phyloP scores from a whole-genome alignment of 179 eudicot species.

The Patellifolia procumbens region DNA sequence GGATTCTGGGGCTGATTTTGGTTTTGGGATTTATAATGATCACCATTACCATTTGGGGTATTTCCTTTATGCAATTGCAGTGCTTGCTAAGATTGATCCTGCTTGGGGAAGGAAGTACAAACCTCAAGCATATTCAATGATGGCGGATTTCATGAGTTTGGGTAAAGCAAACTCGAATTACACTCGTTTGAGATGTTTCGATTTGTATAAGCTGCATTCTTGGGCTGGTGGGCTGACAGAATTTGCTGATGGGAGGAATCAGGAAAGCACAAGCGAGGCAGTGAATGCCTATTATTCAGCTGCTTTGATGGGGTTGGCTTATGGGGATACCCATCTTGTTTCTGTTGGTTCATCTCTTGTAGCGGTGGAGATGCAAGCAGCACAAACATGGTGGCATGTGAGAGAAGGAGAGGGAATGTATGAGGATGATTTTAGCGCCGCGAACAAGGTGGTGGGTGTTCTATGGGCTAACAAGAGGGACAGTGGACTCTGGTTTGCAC shows the following conservation, averaged over 20 bases:
- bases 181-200: slow-evolving; percentile 74
- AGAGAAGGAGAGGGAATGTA: slow-evolving; percentile 60
- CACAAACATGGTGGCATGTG: slow-evolving; percentile 91
- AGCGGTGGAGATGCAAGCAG: slow-evolving; percentile 74
- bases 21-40: slow-evolving; percentile 86
- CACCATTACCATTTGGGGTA: slow-evolving; percentile 85
- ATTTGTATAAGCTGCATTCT: slow-evolving; percentile 79
- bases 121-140: slow-evolving; percentile 75
- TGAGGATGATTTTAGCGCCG: slow-evolving; percentile 56
- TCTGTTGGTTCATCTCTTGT: slow-evolving; percentile 61
- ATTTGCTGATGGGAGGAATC: slow-evolving; percentile 81
- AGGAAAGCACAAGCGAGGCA: slow-evolving; percentile 92
- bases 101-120: slow-evolving; percentile 75
- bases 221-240: slow-evolving; percentile 91
- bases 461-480: slow-evolving; percentile 81
- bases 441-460: slow-evolving; percentile 70
- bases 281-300: slow-evolving; percentile 86
- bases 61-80: slow-evolving; percentile 74
- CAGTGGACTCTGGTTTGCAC: slow-evolving; percentile 89
- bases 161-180: slow-evolving; percentile 50
- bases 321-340: slow-evolving; percentile 79
- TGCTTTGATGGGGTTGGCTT: slow-evolving; percentile 82
- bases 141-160: slow-evolving; percentile 85
- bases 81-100: slow-evolving; percentile 82
- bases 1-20: slow-evolving; percentile 78